Evolutionary conservation across 768 basidiomycete genomes (phyloP).

Genomic region (Dentipellis fragilis): DNA sequence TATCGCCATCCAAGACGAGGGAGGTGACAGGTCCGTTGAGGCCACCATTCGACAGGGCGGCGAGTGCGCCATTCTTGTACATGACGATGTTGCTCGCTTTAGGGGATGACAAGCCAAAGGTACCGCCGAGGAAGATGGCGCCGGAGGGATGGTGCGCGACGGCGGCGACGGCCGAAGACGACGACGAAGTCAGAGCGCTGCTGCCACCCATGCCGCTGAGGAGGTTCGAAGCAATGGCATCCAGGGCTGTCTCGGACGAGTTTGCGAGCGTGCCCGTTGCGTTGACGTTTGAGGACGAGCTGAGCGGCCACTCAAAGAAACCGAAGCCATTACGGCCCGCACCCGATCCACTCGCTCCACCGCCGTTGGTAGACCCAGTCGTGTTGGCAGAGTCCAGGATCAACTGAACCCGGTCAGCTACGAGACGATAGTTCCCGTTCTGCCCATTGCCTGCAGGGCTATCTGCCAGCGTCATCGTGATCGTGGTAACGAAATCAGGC

Average conservation of each 20-base stretch:
- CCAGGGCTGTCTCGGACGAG: slow-evolving; percentile 56
- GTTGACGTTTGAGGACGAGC: slow-evolving; percentile 33
- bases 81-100: slow-evolving; percentile 59
- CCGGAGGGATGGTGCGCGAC: slow-evolving; percentile 61
- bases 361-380: slow-evolving; percentile 18
- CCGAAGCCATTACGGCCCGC: slow-evolving; percentile 54
- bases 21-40: slow-evolving; percentile 73
- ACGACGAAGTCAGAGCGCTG: slow-evolving; percentile 25
- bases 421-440: slow-evolving; percentile 64
- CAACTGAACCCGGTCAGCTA: slow-evolving; percentile 82
- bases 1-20: slow-evolving; percentile 49
- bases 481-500: slow-evolving; percentile 58
- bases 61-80: slow-evolving; percentile 50
- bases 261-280: slow-evolving; percentile 58
- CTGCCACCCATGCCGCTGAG: slow-evolving; percentile 49
- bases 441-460: slow-evolving; percentile 53
- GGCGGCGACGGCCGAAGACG: slow-evolving; percentile 35
- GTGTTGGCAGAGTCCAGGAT: slow-evolving; percentile 53
- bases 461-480: slow-evolving; percentile 66
- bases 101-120: slow-evolving; percentile 54
- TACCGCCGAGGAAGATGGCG: slow-evolving; percentile 63
- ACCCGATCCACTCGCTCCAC: slow-evolving; percentile 24
- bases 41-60: slow-evolving; percentile 50
- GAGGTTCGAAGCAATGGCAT: slow-evolving; percentile 51
- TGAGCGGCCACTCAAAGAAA: slow-evolving; percentile 80